A percentile compares a stretch with the other conserved stretches of the same genome.
Evolutionary conservation across 345 rosid genomes (phyloP).

Genomic region (Melastoma malabathricum): DNA sequence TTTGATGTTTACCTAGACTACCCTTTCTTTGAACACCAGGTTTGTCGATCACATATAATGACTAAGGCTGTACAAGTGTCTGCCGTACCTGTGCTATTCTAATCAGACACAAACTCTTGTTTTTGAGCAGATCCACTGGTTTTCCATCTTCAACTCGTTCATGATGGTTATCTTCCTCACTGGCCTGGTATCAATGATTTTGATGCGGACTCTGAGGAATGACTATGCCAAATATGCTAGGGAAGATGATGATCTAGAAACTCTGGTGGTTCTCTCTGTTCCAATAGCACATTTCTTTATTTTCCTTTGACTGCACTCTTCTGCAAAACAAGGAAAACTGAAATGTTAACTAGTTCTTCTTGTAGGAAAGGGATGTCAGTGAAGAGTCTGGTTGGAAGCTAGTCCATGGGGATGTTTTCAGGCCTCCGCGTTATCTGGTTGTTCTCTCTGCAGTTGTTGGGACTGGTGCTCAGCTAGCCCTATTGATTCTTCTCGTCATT

Average conservation of each 20-base stretch:
- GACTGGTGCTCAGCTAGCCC: constrained; percentile 86
- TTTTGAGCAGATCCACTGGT: constrained; percentile 76
- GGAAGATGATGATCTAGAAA: constrained; percentile 89
- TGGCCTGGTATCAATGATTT: constrained; percentile 92
- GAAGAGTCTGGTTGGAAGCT: constrained; percentile 99
- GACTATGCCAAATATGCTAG: constrained; percentile 96
- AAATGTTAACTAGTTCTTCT: constrained; percentile 3
- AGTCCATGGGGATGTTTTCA: constrained; percentile 95
- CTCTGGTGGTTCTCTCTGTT: constrained; percentile 46
- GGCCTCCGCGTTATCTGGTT: constrained; percentile 54
- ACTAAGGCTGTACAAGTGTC: too few species aligned
- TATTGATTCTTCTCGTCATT: constrained; percentile 89
- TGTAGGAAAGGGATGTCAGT: constrained; percentile 89
- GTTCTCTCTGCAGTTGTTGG: constrained; percentile 88
- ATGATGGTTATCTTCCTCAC: constrained; percentile 98
- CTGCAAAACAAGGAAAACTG: constrained; percentile 7
- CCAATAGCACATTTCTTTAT: constrained; percentile 5
- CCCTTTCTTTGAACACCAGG: constrained; percentile 97
- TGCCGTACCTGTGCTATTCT: too few species aligned
- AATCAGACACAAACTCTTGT: neutral
- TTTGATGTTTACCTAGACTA: constrained; percentile 88
- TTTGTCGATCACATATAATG: constrained; percentile 7
- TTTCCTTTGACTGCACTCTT: constrained; percentile 5
- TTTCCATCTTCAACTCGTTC: constrained; percentile 91
- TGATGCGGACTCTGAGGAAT: constrained; percentile 91